Conservation (phyloP, 2,329 filamentous ascomycete genomes). For the Colletotrichum sp. region DNA sequence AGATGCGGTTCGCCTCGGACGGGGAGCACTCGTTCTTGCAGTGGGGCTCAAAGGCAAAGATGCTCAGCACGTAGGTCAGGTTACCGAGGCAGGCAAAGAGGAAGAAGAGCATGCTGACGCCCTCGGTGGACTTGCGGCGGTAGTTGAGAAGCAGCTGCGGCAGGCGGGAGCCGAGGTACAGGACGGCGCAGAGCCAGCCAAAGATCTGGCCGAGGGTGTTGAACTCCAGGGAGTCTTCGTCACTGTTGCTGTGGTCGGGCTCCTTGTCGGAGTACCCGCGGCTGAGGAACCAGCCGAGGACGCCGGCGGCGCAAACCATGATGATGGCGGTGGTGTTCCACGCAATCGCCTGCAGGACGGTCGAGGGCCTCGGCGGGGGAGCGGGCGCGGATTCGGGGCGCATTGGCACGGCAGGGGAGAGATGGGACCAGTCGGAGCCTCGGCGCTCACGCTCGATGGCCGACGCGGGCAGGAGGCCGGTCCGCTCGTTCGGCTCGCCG, state of each 20-base stretch:
- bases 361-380: constrained; percentile 52
- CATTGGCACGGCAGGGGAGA: constrained; percentile 85
- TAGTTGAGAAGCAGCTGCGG: constrained; percentile 94
- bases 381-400: constrained; percentile 50
- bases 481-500: constrained; percentile 56
- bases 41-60: constrained; percentile 84
- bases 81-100: constrained; percentile 96
- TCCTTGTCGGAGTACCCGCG: constrained; percentile 47
- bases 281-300: constrained; percentile 85
- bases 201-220: constrained; percentile 86
- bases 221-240: constrained; percentile 64
- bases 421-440: constrained; percentile 62
- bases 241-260: constrained; percentile 45
- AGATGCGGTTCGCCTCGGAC: constrained; percentile 71
- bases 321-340: constrained; percentile 80
- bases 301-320: constrained; percentile 83
- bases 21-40: constrained; percentile 65
- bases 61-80: constrained; percentile 89
- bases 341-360: constrained; percentile 60
- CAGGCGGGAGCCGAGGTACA: constrained; percentile 89
- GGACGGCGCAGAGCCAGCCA: constrained; percentile 86
- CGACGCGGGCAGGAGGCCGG: constrained; percentile 45
- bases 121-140: constrained; percentile 89
- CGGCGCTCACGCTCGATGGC: constrained; percentile 47
- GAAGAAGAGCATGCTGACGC: constrained; percentile 93